These are phyloP conservation scores for Paramecium bursaria DNA, from an alignment of 73 alveolate species.

Conservation along the genomic window DNA sequence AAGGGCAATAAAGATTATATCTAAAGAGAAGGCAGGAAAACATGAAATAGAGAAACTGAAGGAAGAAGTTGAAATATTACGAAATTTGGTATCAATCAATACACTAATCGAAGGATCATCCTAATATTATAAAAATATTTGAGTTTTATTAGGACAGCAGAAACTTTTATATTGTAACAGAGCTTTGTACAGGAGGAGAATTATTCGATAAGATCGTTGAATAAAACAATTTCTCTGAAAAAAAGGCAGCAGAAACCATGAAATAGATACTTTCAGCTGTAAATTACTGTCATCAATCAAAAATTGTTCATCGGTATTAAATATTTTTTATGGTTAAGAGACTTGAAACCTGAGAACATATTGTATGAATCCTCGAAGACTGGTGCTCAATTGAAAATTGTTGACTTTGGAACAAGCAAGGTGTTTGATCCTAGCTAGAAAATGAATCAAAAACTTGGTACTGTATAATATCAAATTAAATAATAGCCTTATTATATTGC, in stretches of 20 bases:
- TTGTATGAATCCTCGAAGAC: constrained; percentile 68
- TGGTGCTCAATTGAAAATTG: constrained; percentile 62
- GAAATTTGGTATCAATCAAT: constrained; percentile 77
- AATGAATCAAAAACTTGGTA: constrained; percentile 72
- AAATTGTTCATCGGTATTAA: constrained; percentile 74
- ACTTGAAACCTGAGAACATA: constrained; percentile 83
- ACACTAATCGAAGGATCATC: constrained; percentile 76
- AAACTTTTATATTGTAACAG: constrained; percentile 81
- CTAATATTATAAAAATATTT: constrained; percentile 80
- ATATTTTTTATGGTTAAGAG: constrained; percentile 60
- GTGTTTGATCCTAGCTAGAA: constrained; percentile 67
- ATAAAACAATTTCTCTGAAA: constrained; percentile 72
- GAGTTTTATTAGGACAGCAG: constrained; percentile 75
- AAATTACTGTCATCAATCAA: constrained; percentile 82
- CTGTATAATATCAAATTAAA: constrained; percentile 31
- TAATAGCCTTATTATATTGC: constrained; percentile 71
- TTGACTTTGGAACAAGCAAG: constrained; percentile 70
- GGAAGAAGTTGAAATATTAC: constrained; percentile 80
- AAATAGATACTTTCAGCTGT: constrained; percentile 78
- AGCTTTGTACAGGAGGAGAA: constrained; percentile 85
- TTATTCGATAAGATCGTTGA: constrained; percentile 75
- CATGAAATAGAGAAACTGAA: constrained; percentile 75
- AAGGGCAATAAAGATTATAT: constrained; percentile 81
- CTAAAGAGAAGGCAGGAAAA: constrained; percentile 74
- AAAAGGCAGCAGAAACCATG: constrained; percentile 81